These are phyloP conservation scores for Cadophora sp. DNA, from an alignment of 2,329 filamentous ascomycete genomes.

Conservation along the genomic window DNA sequence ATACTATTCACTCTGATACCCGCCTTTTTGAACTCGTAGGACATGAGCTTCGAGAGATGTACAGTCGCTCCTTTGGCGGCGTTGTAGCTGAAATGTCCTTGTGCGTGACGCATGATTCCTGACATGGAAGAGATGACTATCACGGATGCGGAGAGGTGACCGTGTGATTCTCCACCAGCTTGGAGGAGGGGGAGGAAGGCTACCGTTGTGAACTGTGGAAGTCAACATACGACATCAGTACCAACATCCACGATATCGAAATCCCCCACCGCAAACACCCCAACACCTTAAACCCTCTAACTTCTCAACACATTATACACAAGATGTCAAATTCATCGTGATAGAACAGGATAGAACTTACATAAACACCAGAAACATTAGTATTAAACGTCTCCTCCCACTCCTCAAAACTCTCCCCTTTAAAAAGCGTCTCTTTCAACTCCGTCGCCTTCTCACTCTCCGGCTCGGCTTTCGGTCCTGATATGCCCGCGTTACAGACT, in stretches of 20 bases:
- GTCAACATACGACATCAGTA: conserved; percentile 18
- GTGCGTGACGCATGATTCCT: conserved; percentile 40
- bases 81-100: conserved; percentile 46
- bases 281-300: not conserved
- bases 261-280: too few species aligned
- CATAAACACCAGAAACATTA: conserved; percentile 71
- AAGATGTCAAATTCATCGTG: not conserved
- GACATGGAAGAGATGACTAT: conserved; percentile 43
- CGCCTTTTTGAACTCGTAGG: conserved; percentile 58
- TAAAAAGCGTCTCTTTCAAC: conserved; percentile 66
- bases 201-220: conserved; percentile 59
- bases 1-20: conserved; percentile 64
- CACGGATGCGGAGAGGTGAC: conserved; percentile 36
- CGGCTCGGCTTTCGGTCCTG: conserved; percentile 47
- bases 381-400: conserved; percentile 76
- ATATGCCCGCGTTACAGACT: conserved; percentile 63
- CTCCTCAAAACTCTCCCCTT: conserved; percentile 61
- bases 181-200: conserved; percentile 67
- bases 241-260: not conserved
- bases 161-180: conserved; percentile 56
- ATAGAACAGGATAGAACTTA: conserved; percentile 7
- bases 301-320: too few species aligned
- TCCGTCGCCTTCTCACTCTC: conserved; percentile 55
- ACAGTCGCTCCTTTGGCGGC: conserved; percentile 56
- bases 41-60: conserved; percentile 62